Evolutionary conservation across 1,284 basidiomycete species (phyloP), one percentile per base, ranked within the genome.

Genomic region (Meripilus lineatus): DNA sequence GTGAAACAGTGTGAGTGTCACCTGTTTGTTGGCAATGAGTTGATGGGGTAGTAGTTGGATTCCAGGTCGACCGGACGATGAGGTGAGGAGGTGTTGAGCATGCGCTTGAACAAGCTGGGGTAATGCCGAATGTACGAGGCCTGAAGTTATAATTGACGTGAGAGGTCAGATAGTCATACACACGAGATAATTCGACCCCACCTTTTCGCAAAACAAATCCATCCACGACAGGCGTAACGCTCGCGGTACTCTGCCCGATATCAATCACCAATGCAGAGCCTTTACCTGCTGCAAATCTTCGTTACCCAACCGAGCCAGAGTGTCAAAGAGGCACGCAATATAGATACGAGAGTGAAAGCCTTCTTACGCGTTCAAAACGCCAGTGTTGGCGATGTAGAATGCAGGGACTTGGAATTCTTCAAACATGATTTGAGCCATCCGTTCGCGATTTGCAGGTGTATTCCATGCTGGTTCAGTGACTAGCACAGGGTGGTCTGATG

Each of bases 381-480:
- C 88, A 20, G 89, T 87, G 61, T 98, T 97, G 25, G 95, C 93
- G 41, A 97, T 89, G 63, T 99, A 99, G 68, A 96, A 93, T 1
- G 95, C 96, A 2, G 96, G 96, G 6, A 87, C 89, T 41, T 90
- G 73, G 57, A 97, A 93, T 50, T 94, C 87, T 66, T 99, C 96
- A 60, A 99, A 99, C 69, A 95, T 92, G 46, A 99, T 85, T 67
- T 99, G 92, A 11, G 92, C 89, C 82, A 98, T 88, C 40, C 84
- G 77, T 67, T 98, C 93, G 38, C 95, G 74, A 58, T 94, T 92
- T 17, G 84, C 82, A 23, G 83, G 72, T 0, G 92, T 89, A 61
- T 97, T 98, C 93, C 95, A 99, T 4, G 94, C 85, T 2, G 94
- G 89, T 64, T 99, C 96, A 1, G 96, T 98, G 18, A 95, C 78